These are phyloP conservation scores for Secale cereale DNA, from an alignment of 176 grass and related monocot species.

Conservation along the genomic window DNA sequence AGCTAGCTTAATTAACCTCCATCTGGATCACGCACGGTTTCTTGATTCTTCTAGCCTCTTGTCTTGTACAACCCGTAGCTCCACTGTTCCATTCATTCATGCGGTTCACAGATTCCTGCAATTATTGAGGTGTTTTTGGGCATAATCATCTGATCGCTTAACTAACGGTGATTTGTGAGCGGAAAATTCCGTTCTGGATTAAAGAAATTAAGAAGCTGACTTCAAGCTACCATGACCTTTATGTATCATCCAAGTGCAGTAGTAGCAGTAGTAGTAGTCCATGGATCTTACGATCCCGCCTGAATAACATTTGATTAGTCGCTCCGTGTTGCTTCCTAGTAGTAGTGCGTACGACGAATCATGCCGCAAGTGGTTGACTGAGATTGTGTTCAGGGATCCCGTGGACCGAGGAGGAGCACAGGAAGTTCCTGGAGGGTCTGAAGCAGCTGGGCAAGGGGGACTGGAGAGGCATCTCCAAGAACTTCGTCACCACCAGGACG, in stretches of 20 bases:
- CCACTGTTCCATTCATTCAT: neutral
- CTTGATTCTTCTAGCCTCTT: neutral
- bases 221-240: neutral
- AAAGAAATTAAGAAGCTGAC: neutral
- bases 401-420: conserved; percentile 97
- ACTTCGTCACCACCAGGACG: conserved; percentile 78
- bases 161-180: neutral
- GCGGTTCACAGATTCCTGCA: neutral
- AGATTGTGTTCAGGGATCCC: conserved; percentile 55
- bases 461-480: conserved; percentile 94
- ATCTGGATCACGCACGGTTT: neutral
- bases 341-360: neutral
- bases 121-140: neutral
- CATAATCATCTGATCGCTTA: neutral
- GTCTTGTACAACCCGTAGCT: neutral
- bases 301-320: neutral
- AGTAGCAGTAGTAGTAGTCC: neutral
- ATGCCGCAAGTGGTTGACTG: neutral
- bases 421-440: conserved; percentile 74
- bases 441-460: conserved; percentile 79
- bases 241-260: neutral
- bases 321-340: neutral
- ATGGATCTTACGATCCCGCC: neutral
- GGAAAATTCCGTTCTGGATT: neutral
- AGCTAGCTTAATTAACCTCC: neutral